A percentile compares a stretch with the other conserved stretches of the same genome.
phyloP scores from a whole-genome alignment of 2,329 filamentous ascomycete species.

The Trichothecium roseum region DNA sequence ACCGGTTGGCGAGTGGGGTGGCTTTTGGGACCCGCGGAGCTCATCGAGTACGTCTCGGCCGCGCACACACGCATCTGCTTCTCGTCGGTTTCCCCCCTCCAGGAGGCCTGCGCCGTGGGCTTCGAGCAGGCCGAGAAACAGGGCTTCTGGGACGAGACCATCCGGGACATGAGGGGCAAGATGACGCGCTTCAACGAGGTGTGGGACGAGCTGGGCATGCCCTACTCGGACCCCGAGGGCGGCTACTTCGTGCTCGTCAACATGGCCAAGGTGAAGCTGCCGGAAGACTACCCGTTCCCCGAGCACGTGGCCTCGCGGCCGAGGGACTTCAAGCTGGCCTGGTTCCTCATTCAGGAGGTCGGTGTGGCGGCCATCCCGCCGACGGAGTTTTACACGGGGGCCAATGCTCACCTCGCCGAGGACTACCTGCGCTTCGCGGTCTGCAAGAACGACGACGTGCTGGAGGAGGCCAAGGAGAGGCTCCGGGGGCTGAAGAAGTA shows the following conservation, averaged over 20 bases:
- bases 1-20: slow-evolving; percentile 96
- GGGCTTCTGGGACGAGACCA: slow-evolving; percentile 79
- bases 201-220: slow-evolving; percentile 64
- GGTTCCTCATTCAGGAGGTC: slow-evolving; percentile 95
- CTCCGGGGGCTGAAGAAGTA: slow-evolving; percentile 65
- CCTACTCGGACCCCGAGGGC: slow-evolving; percentile 87
- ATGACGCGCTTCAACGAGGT: slow-evolving; percentile 78
- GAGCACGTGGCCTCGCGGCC: slow-evolving; percentile 77
- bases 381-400: slow-evolving; percentile 89
- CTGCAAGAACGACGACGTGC: slow-evolving; percentile 83
- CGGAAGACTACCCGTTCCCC: slow-evolving; percentile 78
- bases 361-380: slow-evolving; percentile 94
- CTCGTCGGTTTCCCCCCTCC: slow-evolving; percentile 82
- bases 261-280: slow-evolving; percentile 76
- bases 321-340: slow-evolving; percentile 86
- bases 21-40: slow-evolving; percentile 77
- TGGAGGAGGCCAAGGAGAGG: slow-evolving; percentile 69
- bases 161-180: slow-evolving; percentile 81
- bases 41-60: slow-evolving; percentile 84
- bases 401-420: slow-evolving; percentile 75
- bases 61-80: slow-evolving; percentile 97
- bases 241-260: slow-evolving; percentile 98
- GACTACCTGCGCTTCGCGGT: slow-evolving; percentile 93
- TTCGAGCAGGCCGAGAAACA: slow-evolving; percentile 81
- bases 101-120: slow-evolving; percentile 88